A percentile compares a stretch with the other conserved stretches of the same genome.
These are phyloP conservation scores for Exophiala dermatitidis DNA, from an alignment of 2,329 filamentous ascomycete species.

Conservation along the genomic window DNA sequence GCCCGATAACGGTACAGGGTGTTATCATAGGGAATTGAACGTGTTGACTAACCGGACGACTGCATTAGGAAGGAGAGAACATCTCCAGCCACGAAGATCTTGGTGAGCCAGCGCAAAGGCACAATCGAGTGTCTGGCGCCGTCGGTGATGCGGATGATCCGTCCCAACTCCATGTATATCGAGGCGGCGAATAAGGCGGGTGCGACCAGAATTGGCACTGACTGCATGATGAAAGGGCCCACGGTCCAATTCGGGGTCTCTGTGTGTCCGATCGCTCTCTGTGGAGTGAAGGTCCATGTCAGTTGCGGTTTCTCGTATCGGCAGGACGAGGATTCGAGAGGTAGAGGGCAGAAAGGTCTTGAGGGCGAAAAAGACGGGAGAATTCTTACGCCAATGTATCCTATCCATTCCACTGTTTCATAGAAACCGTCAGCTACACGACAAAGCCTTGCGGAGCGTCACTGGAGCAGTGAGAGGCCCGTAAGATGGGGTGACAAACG, in stretches of 20 bases:
- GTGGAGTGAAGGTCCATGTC: neutral
- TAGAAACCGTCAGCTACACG: neutral
- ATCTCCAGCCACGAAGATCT: slow-evolving; percentile 39
- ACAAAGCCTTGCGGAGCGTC: no score
- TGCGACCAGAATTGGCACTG: slow-evolving; percentile 41
- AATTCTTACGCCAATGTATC: slow-evolving; percentile 29
- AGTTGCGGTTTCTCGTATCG: neutral
- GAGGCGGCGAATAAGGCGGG: slow-evolving; percentile 43
- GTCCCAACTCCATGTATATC: slow-evolving; percentile 43
- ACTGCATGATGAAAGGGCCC: slow-evolving; percentile 29
- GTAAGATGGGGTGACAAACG: neutral
- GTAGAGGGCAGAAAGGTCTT: no score
- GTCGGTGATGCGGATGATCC: slow-evolving; percentile 37
- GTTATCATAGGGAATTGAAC: no score
- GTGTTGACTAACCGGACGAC: no score
- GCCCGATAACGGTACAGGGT: no score
- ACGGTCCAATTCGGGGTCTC: slow-evolving; percentile 8
- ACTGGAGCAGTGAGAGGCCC: neutral
- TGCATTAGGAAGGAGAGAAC: slow-evolving; percentile 40
- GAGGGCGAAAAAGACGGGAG: neutral
- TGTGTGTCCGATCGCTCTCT: slow-evolving; percentile 26
- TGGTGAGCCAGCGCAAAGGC: slow-evolving; percentile 33
- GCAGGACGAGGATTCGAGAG: no score
- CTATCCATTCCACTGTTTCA: slow-evolving; percentile 32
- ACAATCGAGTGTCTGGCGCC: slow-evolving; percentile 33